Evolutionary conservation across 352 stramenopile genomes (phyloP), one percentile per base, ranked within the genome.

Genomic region (Phytophthora sp.): DNA sequence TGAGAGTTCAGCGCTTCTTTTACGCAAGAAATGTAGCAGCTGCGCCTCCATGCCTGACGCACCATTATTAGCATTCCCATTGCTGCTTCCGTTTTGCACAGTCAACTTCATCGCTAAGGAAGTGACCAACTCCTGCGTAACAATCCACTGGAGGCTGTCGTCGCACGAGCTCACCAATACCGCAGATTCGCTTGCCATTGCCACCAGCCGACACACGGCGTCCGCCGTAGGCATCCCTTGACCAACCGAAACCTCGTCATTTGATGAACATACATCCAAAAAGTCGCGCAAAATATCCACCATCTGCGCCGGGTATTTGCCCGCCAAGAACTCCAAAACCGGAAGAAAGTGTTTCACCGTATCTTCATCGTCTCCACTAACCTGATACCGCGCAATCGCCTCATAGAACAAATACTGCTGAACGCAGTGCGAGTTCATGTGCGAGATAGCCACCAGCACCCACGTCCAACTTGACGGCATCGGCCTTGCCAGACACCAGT

Each of bases 141-240:
- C 43, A 8, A 92, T 67, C 63, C 76, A 90, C 55, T 92, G 79
- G 8, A 92, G 69, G 23, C 66, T 89, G 21, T 87, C 77, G 41
- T 89, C 82, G 34, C 81, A 79, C 0, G 72, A 61, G 7, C 49
- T 50, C 5, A 89, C 58, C 7, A 89, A 51, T 9, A 64, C 34
- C 5, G 63, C 43, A 4, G 72, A 89, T 10, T 69, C 34, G 26
- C 54, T 69, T 5, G 66, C 74, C 12, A 92, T 5, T 1, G 57
- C 38, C 12, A 89, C 21, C 7, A 91, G 54, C 7, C 46, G 62
- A 12, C 28, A 38, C 24, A 85, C 49, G 4, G 62, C 63, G 20
- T 60, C 51, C 18, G 20, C 0, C 2, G 45, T 49, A 8, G 41
- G 37, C 31, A 53, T 2, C 9, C 30, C 48, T 41, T 34, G 18